A percentile compares a stretch with the other conserved stretches of the same genome.
Evolutionary conservation across 2,329 filamentous ascomycete genomes (phyloP).

Genomic region (Sporothrix phasma): DNA sequence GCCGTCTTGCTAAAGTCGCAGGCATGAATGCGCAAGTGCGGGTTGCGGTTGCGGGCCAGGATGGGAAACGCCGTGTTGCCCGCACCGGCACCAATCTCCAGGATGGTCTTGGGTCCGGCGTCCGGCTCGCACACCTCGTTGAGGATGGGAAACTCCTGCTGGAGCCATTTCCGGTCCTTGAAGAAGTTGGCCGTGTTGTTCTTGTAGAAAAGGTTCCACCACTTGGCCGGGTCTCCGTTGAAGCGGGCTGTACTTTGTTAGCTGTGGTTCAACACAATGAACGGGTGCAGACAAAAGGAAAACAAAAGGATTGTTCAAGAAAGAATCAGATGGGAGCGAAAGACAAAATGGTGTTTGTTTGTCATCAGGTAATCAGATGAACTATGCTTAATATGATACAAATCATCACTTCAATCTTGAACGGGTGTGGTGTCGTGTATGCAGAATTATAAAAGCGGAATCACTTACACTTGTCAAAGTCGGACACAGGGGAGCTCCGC

Average conservation of each 20-base stretch:
- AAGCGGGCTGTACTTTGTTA: slow-evolving; percentile 53
- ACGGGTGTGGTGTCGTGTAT: slow-evolving; percentile 20
- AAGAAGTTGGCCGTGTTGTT: slow-evolving; percentile 98
- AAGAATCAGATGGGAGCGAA: slow-evolving; percentile 62
- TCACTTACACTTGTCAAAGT: slow-evolving; percentile 72
- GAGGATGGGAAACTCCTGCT: slow-evolving; percentile 91
- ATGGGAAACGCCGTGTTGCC: slow-evolving; percentile 96
- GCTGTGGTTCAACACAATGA: not conserved
- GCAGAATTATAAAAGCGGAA: slow-evolving; percentile 5
- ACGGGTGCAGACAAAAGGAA: not conserved
- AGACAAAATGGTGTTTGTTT: slow-evolving; percentile 47
- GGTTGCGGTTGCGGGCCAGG: slow-evolving; percentile 73
- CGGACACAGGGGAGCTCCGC: slow-evolving; percentile 74
- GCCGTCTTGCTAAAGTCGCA: slow-evolving; percentile 96
- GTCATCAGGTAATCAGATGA: slow-evolving; percentile 64
- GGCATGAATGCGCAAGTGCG: slow-evolving; percentile 72
- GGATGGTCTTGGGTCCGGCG: slow-evolving; percentile 58
- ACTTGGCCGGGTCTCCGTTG: slow-evolving; percentile 82
- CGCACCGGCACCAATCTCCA: slow-evolving; percentile 91
- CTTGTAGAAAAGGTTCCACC: slow-evolving; percentile 98
- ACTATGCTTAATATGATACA: slow-evolving; percentile 53
- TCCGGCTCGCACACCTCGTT: slow-evolving; percentile 60
- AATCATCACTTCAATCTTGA: slow-evolving; percentile 28
- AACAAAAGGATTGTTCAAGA: slow-evolving; percentile 5
- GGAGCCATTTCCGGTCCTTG: slow-evolving; percentile 95